Evolutionary conservation across 192 early-diverging fungal genomes (phyloP), one percentile per base, ranked within the genome.

Genomic region (Umbelopsis vinacea): DNA sequence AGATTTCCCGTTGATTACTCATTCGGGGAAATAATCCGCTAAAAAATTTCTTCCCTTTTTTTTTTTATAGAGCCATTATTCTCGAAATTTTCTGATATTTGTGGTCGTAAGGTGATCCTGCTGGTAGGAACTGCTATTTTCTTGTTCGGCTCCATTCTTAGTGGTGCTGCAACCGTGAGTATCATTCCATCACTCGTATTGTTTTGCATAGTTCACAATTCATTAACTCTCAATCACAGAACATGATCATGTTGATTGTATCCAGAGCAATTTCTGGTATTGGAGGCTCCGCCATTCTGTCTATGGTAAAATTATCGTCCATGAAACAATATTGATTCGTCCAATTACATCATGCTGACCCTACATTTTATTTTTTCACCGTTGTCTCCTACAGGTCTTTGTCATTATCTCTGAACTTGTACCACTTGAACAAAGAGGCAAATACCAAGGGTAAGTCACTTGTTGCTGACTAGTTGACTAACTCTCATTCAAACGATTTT

Each of bases 361-460:
- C 19, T 38, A 48, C 21, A 12, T 9, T 46, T 37, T 15, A n/a
- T 17, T 3, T 46, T 12, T 46, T 29, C 3, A 29, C 29, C 29
- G 29, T 0, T n/a, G n/a, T n/a, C n/a, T n/a, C n/a, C n/a, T n/a
- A 35, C 45, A 71, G 69, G 77, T 92, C 12, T 84, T 96, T 45
- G 89, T 97, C 48, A 91, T 96, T 47, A 86, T 97, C 38, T 84
- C 94, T 4, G 97, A 97, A 73, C 85, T 98, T 67, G 89, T 97
- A 19, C 86, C 90, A 26, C 70, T 91, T n/a, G 86, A 91, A 38
- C 89, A 97, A 69, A 83, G 94, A n/a, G 93, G 93, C 40, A 95
- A 94, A 76, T 81, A 77, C 23, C 74, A 76, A 72, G 79, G 79
- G 77, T 79, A 67, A 66, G 55, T 54, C 22, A 63, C 45, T 26